Base-by-base conservation (phyloP, 306 rosid genomes). In the Fragaria nilgerrensis region DNA sequence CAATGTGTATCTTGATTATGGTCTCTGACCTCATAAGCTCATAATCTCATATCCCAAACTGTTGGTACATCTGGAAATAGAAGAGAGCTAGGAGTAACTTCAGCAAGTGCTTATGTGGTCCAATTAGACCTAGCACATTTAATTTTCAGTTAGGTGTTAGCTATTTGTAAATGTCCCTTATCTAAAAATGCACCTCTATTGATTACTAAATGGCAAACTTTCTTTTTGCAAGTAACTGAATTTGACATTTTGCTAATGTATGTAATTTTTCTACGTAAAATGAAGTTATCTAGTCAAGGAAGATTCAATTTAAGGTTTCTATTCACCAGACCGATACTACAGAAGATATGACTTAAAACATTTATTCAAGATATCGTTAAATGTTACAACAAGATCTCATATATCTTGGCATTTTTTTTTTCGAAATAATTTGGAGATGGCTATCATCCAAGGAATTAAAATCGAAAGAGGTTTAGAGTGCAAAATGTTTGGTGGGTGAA, bases 91-190 rank as follows among this genome's bases (percentile, higher is more conserved):
- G 69, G 5, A 58, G 34, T n/a, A 58, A 23, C 64, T 23, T 58
- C 45, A 6, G 23, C 17, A 64, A 64, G 43, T 34, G 69, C 23
- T 64, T 9, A 15, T 32, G 69, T 64, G 69, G 69, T 34, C 69
- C 45, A 64, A 32, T 64, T 64, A 64, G 44, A 64, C 22, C 5
- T 7, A 52, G 20, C 17, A 34, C 47, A 71, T 20, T 32, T 2
- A 72, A 72, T 34, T 72, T 34, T 52, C 76, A 52, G 64, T 52
- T 52, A 0, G 76, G 53, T 36, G 64, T 12, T 71, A 13, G 56
- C n/a, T 29, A 48, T 50, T 34, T 50, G 43, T 64, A 64, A 16
- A 34, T 64, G 23, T 34, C 23, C 23, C 11, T 5, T 64, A 7
- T 72, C 19, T 14, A 13, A 13, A 61, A 78, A 47, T 15, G 55